Percentiles rank a stretch among this genome's conserved stretches.
Evolutionary conservation across 148 eudicot genomes (phyloP).

Genomic region (Nepenthes mirabilis): DNA sequence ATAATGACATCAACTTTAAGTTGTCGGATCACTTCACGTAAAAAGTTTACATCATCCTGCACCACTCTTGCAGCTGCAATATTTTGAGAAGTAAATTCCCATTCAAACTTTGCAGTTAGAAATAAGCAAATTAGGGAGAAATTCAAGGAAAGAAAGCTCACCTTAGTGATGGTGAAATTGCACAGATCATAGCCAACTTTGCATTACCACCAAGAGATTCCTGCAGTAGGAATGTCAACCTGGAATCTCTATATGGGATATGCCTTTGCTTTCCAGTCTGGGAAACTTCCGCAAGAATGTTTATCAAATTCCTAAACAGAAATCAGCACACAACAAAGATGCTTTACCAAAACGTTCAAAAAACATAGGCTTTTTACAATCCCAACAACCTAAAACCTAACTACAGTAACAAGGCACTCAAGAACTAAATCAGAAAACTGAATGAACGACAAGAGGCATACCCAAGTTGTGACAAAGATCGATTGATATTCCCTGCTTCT

Average conservation of each 20-base stretch:
- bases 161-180: slow-evolving; percentile 81
- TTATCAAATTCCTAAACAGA: slow-evolving; percentile 78
- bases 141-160: slow-evolving; percentile 8
- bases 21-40: slow-evolving; percentile 78
- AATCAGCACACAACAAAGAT: slow-evolving; percentile 31
- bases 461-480: slow-evolving; percentile 98
- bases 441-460: slow-evolving; percentile 12
- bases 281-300: slow-evolving; percentile 92
- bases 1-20: slow-evolving; percentile 44
- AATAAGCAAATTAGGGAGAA: too few relatives aligned
- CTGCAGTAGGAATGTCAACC: slow-evolving; percentile 87
- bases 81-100: neutral
- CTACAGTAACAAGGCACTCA: too few relatives aligned
- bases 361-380: too few relatives aligned
- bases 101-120: too few relatives aligned
- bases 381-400: too few relatives aligned
- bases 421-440: too few relatives aligned
- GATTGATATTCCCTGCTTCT: slow-evolving; percentile 94
- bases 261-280: slow-evolving; percentile 97
- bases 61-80: slow-evolving; percentile 73
- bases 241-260: slow-evolving; percentile 94
- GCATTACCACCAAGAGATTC: slow-evolving; percentile 99
- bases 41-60: slow-evolving; percentile 81
- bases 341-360: slow-evolving; percentile 29
- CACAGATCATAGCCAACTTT: slow-evolving; percentile 87